Evolutionary conservation across 805 yeast species (phyloP).

Genomic region (Priceomyces fermenticarens): DNA sequence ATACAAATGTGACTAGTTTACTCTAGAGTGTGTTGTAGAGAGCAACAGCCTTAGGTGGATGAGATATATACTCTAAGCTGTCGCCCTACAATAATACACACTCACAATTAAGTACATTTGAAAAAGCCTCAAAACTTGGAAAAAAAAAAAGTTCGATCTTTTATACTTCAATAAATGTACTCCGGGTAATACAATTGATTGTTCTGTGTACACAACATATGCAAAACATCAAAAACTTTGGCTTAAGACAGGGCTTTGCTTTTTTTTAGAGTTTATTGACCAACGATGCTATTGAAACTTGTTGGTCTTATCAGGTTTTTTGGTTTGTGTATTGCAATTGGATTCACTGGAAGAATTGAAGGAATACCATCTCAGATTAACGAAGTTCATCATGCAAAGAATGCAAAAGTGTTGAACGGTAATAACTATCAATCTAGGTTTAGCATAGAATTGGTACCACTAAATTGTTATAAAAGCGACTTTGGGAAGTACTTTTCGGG

Average conservation of each 20-base stretch:
- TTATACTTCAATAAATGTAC: not conserved
- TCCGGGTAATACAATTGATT: not conserved
- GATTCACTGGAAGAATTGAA: constrained; percentile 22
- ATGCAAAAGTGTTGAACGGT: constrained; percentile 27
- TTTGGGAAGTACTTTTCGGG: not conserved
- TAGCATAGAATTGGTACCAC: constrained; percentile 18
- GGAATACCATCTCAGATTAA: constrained; percentile 24
- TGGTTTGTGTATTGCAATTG: constrained; percentile 4
- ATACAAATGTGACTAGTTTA: constrained; percentile 28
- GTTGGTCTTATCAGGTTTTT: not conserved
- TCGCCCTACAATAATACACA: constrained; percentile 52
- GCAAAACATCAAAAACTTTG: not conserved
- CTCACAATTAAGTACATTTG: constrained; percentile 41
- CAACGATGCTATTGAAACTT: not conserved
- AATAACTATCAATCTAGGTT: constrained; percentile 32
- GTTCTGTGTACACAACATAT: not conserved
- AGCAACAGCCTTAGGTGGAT: constrained; percentile 36
- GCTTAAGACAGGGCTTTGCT: not conserved
- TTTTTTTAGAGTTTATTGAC: too few relatives aligned
- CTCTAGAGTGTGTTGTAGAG: constrained; percentile 52
- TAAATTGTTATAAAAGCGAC: constrained; percentile 1
- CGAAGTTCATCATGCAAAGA: constrained; percentile 10
- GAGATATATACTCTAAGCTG: constrained; percentile 20
- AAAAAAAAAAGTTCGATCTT: not conserved
- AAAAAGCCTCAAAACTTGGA: constrained; percentile 3